These are phyloP conservation scores for Neocatenulostroma microsporum DNA, from an alignment of 2,329 filamentous ascomycete species.

Conservation along the genomic window DNA sequence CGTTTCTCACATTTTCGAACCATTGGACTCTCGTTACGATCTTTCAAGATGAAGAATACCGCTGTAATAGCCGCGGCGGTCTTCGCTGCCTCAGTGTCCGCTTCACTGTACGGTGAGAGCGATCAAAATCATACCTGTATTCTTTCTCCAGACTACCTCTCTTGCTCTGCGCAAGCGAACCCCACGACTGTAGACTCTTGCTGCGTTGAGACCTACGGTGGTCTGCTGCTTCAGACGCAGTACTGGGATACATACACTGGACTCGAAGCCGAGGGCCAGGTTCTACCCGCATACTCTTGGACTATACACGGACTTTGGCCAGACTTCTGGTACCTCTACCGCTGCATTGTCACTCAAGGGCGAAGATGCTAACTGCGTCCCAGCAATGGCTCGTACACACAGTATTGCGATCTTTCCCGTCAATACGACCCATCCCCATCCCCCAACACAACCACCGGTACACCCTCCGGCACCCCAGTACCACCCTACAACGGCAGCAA, in stretches of 20 bases:
- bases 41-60: conserved; percentile 14
- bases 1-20: neutral
- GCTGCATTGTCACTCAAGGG: too few species aligned
- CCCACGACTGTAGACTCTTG: conserved; percentile 48
- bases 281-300: conserved; percentile 51
- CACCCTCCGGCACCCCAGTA: conserved; percentile 44
- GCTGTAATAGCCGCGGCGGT: conserved; percentile 8
- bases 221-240: conserved; percentile 52
- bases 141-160: conserved; percentile 35
- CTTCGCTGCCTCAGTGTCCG: conserved; percentile 18
- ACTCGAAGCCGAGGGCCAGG: conserved; percentile 49
- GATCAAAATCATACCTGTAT: conserved; percentile 51
- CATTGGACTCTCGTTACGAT: neutral
- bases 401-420: conserved; percentile 58
- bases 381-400: conserved; percentile 51
- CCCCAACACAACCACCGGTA: conserved; percentile 57
- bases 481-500: conserved; percentile 51
- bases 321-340: conserved; percentile 44
- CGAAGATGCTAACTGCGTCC: too few species aligned
- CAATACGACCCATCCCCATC: conserved; percentile 54
- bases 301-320: conserved; percentile 55
- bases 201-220: conserved; percentile 59
- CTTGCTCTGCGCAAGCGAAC: conserved; percentile 43
- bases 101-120: conserved; percentile 42
- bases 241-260: conserved; percentile 60